These are phyloP conservation scores for Picea glauca DNA, from an alignment of 75 land plant species.

Conservation along the genomic window DNA sequence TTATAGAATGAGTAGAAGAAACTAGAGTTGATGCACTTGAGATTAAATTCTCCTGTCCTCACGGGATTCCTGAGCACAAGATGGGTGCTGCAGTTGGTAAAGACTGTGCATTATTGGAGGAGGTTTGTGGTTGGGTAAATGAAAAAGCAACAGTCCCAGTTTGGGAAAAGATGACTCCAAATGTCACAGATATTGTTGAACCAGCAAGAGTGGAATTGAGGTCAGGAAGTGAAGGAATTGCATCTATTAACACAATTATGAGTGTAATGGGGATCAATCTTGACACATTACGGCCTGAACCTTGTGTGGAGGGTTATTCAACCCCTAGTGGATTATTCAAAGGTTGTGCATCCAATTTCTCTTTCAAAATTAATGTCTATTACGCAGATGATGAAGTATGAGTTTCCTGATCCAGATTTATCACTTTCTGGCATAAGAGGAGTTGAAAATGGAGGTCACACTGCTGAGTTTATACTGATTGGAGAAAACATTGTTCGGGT, in stretches of 20 bases:
- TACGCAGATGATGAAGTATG: conserved; percentile 82
- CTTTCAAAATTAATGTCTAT: conserved; percentile 93
- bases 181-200: conserved; percentile 92
- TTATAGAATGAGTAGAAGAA: conserved; percentile 96
- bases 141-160: conserved; percentile 95
- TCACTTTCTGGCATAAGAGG: conserved; percentile 98
- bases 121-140: conserved; percentile 97
- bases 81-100: conserved; percentile 99
- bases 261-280: conserved; percentile 99
- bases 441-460: conserved; percentile 90
- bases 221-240: conserved; percentile 87
- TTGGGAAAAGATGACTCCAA: conserved; percentile 99
- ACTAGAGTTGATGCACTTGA: conserved; percentile 99
- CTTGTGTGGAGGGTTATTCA: conserved; percentile 98
- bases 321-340: conserved; percentile 97
- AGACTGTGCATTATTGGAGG: conserved; percentile 84
- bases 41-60: conserved; percentile 98
- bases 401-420: conserved; percentile 27
- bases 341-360: conserved; percentile 97
- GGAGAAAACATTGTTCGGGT: conserved; percentile 97
- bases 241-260: conserved; percentile 96
- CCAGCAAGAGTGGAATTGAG: conserved; percentile 82
- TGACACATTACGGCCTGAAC: conserved; percentile 90
- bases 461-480: conserved; percentile 94
- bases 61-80: conserved; percentile 98